These are phyloP conservation scores for Sporisorium graminicola DNA, from an alignment of 1,284 basidiomycete species.

Conservation along the genomic window DNA sequence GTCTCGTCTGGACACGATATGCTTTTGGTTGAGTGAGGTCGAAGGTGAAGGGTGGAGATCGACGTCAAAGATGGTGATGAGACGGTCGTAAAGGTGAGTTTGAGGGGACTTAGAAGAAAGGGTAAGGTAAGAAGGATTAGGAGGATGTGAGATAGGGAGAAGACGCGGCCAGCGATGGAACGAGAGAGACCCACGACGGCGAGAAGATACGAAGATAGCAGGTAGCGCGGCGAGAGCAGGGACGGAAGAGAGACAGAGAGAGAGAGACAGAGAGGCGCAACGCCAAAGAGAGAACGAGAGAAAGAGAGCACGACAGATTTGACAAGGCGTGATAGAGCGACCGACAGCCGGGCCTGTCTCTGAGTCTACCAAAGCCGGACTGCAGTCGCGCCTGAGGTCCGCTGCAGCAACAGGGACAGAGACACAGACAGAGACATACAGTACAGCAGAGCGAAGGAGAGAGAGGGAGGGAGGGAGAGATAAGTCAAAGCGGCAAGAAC, in stretches of 20 bases:
- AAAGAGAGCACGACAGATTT: neutral
- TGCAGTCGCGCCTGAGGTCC: conserved; percentile 9
- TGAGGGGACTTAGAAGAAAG: neutral
- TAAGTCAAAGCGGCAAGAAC: neutral
- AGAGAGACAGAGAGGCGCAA: neutral
- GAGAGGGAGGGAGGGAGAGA: too few relatives aligned
- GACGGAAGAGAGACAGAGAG: neutral
- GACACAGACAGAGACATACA: too few relatives aligned
- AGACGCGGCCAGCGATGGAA: too few relatives aligned
- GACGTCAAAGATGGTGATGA: neutral
- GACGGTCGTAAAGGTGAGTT: neutral
- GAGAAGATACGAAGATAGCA: neutral
- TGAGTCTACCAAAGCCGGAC: neutral
- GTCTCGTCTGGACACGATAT: neutral
- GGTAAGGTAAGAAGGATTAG: neutral
- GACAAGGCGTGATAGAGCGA: neutral
- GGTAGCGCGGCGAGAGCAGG: neutral
- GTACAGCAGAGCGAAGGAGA: too few relatives aligned
- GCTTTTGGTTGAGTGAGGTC: neutral
- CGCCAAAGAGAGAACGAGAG: neutral
- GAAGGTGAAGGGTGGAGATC: neutral
- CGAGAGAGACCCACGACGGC: neutral
- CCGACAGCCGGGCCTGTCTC: neutral
- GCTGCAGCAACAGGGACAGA: neutral
- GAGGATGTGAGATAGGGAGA: conserved; percentile 1